Percentiles rank a stretch among this genome's conserved stretches.
These are phyloP conservation scores for Moesziomyces sp. DNA, from an alignment of 1,284 basidiomycete genomes.

Conservation along the genomic window DNA sequence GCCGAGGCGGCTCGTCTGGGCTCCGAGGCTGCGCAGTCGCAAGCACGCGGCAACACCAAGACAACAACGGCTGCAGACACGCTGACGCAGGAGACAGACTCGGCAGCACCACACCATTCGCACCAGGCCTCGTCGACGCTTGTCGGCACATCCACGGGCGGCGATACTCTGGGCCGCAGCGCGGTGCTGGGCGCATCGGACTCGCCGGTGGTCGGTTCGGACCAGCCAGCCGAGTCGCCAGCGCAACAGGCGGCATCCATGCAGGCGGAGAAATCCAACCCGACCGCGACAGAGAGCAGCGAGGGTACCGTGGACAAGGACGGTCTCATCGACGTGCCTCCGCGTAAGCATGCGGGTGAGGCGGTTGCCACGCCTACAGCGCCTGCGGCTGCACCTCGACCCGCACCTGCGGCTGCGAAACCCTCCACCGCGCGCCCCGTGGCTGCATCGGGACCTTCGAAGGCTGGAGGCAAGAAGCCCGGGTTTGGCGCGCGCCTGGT, in stretches of 20 bases:
- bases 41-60: slow-evolving; percentile 20
- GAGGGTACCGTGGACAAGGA: slow-evolving; percentile 40
- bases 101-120: slow-evolving; percentile 11
- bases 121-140: slow-evolving; percentile 40
- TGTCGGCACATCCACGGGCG: slow-evolving; percentile 26
- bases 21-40: slow-evolving; percentile 33
- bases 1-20: slow-evolving; percentile 33
- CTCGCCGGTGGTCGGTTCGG: not conserved
- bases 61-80: slow-evolving; percentile 4
- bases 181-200: not conserved
- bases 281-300: slow-evolving; percentile 25
- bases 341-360: slow-evolving; percentile 12
- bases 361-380: not conserved
- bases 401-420: not conserved
- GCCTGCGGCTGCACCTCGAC: not conserved
- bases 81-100: not conserved
- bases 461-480: slow-evolving; percentile 17
- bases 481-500: slow-evolving; percentile 32
- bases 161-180: slow-evolving; percentile 21
- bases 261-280: not conserved
- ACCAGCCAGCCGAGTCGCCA: not conserved
- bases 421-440: not conserved
- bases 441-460: slow-evolving; percentile 1
- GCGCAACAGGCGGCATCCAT: not conserved
- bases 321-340: slow-evolving; percentile 29